Evolutionary conservation across 257 asterid species (phyloP).

Genomic region (Anisodus acutangulus): DNA sequence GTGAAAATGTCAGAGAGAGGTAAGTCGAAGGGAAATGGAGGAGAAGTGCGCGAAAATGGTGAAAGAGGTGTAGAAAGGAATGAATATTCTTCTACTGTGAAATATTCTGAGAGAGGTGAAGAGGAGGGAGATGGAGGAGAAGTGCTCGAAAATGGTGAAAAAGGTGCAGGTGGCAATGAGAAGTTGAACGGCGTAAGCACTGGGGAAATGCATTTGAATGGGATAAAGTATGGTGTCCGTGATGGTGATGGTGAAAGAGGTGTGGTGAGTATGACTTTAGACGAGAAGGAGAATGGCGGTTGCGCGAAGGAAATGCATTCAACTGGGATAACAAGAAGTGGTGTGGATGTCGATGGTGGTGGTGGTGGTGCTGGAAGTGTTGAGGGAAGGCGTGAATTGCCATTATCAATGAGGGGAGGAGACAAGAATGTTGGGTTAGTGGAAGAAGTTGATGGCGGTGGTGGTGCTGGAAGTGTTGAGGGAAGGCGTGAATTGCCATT

Average conservation of each 20-base stretch:
- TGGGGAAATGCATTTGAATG: not conserved
- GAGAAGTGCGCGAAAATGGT: constrained; percentile 19
- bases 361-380: not conserved
- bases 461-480: not conserved
- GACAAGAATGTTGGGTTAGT: constrained; percentile 29
- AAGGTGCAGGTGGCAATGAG: constrained; percentile 33
- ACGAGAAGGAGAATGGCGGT: not conserved
- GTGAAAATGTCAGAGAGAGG: constrained; percentile 22
- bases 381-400: constrained; percentile 41
- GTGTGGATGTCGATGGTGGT: not conserved
- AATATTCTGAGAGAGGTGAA: constrained; percentile 33
- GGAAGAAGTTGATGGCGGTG: not conserved
- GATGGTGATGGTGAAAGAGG: not conserved
- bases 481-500: constrained; percentile 44
- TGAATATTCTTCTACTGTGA: no score
- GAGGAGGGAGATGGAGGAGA: not conserved
- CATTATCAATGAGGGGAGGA: constrained; percentile 35
- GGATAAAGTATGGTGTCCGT: not conserved
- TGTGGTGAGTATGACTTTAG: not conserved
- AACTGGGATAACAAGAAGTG: not conserved
- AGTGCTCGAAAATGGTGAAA: constrained; percentile 1
- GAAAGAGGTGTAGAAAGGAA: constrained; percentile 3
- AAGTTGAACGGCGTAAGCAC: constrained; percentile 24
- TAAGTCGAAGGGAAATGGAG: not conserved
- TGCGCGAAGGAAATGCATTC: not conserved